Evolutionary conservation across 140 eudicot genomes (phyloP).

Genomic region (Erigeron philadelphicus): DNA sequence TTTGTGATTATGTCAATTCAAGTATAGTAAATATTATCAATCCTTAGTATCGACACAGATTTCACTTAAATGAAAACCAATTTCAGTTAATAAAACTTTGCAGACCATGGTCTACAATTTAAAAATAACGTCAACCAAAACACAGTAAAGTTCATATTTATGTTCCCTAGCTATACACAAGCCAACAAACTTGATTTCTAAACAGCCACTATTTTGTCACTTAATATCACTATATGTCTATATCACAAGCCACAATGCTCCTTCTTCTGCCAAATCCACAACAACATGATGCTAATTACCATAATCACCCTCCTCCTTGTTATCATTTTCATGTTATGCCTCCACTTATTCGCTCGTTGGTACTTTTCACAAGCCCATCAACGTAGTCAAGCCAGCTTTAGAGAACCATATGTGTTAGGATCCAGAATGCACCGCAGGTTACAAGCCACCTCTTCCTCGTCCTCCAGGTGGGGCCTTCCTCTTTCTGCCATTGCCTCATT

Average conservation of each 20-base stretch:
- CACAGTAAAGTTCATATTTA: background rate
- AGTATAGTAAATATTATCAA: too few relatives aligned
- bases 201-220: slow-evolving; percentile 10
- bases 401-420: slow-evolving; percentile 38
- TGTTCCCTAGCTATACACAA: background rate
- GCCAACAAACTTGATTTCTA: slow-evolving; percentile 15
- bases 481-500: slow-evolving; percentile 32
- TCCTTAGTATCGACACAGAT: too few relatives aligned
- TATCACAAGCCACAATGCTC: slow-evolving; percentile 17
- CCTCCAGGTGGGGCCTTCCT: slow-evolving; percentile 38
- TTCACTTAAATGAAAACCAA: too few relatives aligned
- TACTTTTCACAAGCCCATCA: slow-evolving; percentile 42
- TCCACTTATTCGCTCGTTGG: slow-evolving; percentile 56
- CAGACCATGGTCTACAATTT: background rate
- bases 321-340: slow-evolving; percentile 43
- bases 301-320: slow-evolving; percentile 48
- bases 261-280: slow-evolving; percentile 20
- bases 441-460: slow-evolving; percentile 12
- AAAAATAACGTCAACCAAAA: background rate
- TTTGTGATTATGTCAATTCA: too few relatives aligned
- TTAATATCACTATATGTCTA: slow-evolving; percentile 16
- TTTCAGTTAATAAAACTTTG: too few relatives aligned
- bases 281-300: slow-evolving; percentile 51
- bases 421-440: slow-evolving; percentile 28
- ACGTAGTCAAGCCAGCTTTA: slow-evolving; percentile 24